Conservation (phyloP, 805 yeast species). For the Starmerella vaccinii region DNA sequence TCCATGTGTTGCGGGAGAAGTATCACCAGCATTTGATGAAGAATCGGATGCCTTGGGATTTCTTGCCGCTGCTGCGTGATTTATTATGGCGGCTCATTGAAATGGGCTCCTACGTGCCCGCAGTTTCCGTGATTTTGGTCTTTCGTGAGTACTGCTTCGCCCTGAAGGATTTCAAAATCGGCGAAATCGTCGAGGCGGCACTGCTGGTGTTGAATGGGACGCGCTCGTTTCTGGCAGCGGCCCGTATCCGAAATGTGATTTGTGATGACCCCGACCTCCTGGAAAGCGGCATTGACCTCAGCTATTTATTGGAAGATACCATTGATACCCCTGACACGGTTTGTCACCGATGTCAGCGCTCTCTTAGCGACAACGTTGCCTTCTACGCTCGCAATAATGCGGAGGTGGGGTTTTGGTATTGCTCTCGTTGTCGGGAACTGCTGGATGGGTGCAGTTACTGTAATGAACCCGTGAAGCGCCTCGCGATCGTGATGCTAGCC, state of each 20-base stretch:
- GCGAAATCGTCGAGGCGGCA: constrained; percentile 19
- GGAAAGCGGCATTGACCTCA: not conserved
- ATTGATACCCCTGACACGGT: constrained; percentile 39
- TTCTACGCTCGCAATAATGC: constrained; percentile 27
- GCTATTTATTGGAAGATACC: not conserved
- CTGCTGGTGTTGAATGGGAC: constrained; percentile 14
- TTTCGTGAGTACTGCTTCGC: constrained; percentile 18
- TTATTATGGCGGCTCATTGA: constrained; percentile 9
- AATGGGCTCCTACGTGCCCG: constrained; percentile 16
- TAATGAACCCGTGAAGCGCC: constrained; percentile 63
- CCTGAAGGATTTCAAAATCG: constrained; percentile 6
- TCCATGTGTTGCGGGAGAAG: constrained; percentile 9
- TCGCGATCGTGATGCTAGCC: constrained; percentile 46
- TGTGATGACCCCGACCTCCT: not conserved
- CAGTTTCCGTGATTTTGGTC: constrained; percentile 19
- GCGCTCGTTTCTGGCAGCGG: constrained; percentile 42
- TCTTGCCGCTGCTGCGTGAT: constrained; percentile 18
- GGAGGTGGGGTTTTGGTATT: constrained; percentile 70
- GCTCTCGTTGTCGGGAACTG: constrained; percentile 54
- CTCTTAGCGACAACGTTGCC: constrained; percentile 30
- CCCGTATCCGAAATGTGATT: constrained; percentile 25
- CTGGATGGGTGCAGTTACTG: constrained; percentile 71
- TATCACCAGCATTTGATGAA: constrained; percentile 8
- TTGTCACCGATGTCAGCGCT: constrained; percentile 29
- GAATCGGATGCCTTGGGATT: constrained; percentile 20